phyloP scores from a whole-genome alignment of 2,329 filamentous ascomycete species.

The Epichloe hybrida region DNA sequence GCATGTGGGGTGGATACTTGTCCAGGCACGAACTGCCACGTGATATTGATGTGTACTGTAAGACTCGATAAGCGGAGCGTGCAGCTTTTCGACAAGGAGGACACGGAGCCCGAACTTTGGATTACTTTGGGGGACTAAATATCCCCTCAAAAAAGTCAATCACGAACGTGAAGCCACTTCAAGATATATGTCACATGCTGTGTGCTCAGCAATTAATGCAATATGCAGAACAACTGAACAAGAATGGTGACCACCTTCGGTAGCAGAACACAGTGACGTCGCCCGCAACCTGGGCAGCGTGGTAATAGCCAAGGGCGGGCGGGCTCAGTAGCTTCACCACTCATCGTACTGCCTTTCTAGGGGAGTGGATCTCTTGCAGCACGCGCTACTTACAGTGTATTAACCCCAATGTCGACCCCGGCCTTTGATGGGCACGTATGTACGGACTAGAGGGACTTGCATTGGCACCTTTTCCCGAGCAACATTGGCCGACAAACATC shows the following conservation, averaged over 20 bases:
- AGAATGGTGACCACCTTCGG: background rate
- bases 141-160: background rate
- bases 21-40: background rate
- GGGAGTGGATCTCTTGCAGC: constrained; percentile 12
- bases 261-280: background rate
- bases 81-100: background rate
- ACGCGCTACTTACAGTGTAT: constrained; percentile 13
- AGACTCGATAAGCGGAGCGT: background rate
- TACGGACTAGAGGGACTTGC: constrained; percentile 18
- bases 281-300: background rate
- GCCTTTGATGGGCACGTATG: constrained; percentile 20
- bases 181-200: background rate
- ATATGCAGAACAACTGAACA: too few relatives aligned
- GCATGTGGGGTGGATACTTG: background rate
- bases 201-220: background rate
- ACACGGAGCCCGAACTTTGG: background rate
- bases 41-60: background rate
- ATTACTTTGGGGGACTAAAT: background rate
- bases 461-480: constrained; percentile 16
- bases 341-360: constrained; percentile 1
- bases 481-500: constrained; percentile 9
- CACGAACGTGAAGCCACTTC: too few relatives aligned
- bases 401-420: constrained; percentile 13
- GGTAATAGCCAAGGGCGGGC: too few relatives aligned
- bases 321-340: background rate